Conservation (phyloP, 805 yeast genomes). For the Yarrowia sp. region DNA sequence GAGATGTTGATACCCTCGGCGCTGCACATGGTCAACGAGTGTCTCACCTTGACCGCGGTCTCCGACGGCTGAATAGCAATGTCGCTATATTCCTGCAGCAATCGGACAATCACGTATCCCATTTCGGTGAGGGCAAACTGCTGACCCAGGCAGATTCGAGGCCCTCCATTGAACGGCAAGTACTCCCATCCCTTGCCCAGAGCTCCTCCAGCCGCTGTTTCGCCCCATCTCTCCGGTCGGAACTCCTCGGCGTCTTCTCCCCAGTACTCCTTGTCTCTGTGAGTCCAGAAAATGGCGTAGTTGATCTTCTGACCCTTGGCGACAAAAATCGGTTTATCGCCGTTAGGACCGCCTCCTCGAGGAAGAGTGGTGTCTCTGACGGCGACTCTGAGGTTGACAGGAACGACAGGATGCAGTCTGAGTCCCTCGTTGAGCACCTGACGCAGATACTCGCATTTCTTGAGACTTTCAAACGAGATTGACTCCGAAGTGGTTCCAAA, state of each 20-base stretch:
- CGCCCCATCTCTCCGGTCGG: constrained; percentile 58
- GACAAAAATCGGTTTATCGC: constrained; percentile 52
- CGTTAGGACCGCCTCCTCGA: constrained; percentile 58
- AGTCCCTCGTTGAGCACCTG: constrained; percentile 58
- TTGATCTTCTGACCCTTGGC: constrained; percentile 55
- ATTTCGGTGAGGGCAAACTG: constrained; percentile 64
- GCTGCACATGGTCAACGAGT: constrained; percentile 15
- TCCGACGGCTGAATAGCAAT: not conserved
- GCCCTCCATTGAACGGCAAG: constrained; percentile 63
- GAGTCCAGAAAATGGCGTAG: constrained; percentile 54
- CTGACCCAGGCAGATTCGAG: constrained; percentile 63
- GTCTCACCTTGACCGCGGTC: constrained; percentile 1
- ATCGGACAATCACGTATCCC: constrained; percentile 54
- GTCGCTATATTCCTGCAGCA: constrained; percentile 46
- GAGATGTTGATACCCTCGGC: constrained; percentile 13
- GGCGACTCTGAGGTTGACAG: constrained; percentile 57
- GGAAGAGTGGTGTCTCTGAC: constrained; percentile 58
- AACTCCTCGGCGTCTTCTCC: constrained; percentile 57
- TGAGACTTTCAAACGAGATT: constrained; percentile 56
- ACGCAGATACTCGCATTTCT: constrained; percentile 57
- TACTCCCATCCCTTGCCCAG: constrained; percentile 53
- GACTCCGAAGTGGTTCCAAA: constrained; percentile 47
- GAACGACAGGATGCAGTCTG: constrained; percentile 61
- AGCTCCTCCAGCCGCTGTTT: constrained; percentile 44
- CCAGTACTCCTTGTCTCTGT: constrained; percentile 52